Conservation (phyloP, 169 alveolate species). For the Plasmodium ovale region DNA sequence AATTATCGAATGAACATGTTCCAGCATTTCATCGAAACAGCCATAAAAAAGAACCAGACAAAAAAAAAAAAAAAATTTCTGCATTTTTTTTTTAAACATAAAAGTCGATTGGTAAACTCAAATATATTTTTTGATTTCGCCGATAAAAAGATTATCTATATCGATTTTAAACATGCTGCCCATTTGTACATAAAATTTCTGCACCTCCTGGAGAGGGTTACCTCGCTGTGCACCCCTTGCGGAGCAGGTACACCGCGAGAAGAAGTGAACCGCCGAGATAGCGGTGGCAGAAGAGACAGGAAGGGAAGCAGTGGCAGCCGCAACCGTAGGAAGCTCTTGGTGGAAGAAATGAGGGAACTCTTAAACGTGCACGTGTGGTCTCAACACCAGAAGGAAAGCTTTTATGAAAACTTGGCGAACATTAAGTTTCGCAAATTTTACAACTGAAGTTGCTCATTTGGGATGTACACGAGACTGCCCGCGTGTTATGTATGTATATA, state of each 20-base stretch:
- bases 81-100: conserved; percentile 24
- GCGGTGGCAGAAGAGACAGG: neutral
- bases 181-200: conserved; percentile 39
- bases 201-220: neutral
- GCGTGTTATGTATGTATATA: neutral
- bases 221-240: neutral
- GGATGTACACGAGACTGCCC: too few species aligned
- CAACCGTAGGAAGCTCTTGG: conserved; percentile 3
- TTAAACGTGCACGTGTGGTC: conserved; percentile 53
- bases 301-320: too few species aligned
- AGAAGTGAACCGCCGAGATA: neutral
- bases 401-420: conserved; percentile 12
- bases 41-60: neutral
- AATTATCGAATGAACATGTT: conserved; percentile 50
- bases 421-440: conserved; percentile 64
- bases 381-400: conserved; percentile 17
- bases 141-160: conserved; percentile 25
- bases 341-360: conserved; percentile 44
- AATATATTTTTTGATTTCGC: conserved; percentile 31
- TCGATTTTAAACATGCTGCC: conserved; percentile 41
- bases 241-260: neutral
- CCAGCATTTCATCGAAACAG: conserved; percentile 14
- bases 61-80: conserved; percentile 7
- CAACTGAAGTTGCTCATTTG: conserved; percentile 33
- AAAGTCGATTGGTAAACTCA: conserved; percentile 5